Conservation (phyloP, 164 flowering plant species). For the Platanus orientalis region DNA sequence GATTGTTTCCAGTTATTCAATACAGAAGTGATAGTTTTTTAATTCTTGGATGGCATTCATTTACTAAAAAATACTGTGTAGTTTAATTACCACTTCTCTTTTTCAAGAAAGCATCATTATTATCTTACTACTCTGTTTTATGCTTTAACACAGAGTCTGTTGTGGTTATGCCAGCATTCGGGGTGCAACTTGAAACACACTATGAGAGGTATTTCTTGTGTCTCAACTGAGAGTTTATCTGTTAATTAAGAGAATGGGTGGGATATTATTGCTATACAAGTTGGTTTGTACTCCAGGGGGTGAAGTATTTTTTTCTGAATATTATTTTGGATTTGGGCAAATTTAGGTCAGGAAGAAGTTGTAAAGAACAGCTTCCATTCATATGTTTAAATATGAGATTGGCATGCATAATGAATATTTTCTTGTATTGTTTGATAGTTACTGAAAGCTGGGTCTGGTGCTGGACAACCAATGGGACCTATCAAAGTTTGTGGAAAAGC, state of each 20-base stretch:
- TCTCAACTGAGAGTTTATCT: not conserved
- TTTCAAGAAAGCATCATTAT: not conserved
- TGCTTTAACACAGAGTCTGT: conserved; percentile 54
- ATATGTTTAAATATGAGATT: no score
- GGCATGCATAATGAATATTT: no score
- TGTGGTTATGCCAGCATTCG: conserved; percentile 69
- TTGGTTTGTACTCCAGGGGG: not conserved
- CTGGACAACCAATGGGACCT: no score
- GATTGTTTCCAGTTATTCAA: no score
- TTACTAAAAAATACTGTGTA: not conserved
- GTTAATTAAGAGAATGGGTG: not conserved
- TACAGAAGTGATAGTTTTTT: no score
- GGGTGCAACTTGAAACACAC: conserved; percentile 88
- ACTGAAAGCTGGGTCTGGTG: no score
- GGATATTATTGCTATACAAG: not conserved
- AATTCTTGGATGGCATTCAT: no score
- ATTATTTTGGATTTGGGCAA: not conserved
- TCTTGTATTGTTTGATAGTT: no score
- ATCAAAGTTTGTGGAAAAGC: no score
- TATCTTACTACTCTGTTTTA: not conserved
- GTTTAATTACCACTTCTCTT: not conserved
- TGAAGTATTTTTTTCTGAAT: not conserved
- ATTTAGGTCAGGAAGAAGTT: not conserved
- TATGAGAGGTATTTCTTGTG: conserved; percentile 50
- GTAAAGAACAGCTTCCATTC: no score